phyloP scores from a whole-genome alignment of 2,329 filamentous ascomycete genomes.

The Zymoseptoria passerinii region DNA sequence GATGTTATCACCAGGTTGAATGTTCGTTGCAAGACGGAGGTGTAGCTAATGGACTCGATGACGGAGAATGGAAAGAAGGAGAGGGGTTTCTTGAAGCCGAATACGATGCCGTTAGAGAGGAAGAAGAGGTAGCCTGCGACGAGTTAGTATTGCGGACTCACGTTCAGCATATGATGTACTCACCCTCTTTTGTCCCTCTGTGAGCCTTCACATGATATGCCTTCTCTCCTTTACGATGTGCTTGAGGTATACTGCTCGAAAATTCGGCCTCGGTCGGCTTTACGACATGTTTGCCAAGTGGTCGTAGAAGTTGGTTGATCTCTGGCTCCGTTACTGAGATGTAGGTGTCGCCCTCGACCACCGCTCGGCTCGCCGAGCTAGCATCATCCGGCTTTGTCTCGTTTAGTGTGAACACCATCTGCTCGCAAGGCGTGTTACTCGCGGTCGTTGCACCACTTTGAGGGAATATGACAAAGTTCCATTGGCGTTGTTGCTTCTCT shows the following conservation, averaged over 20 bases:
- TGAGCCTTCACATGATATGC: constrained; percentile 58
- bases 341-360: constrained; percentile 36
- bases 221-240: constrained; percentile 54
- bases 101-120: constrained; percentile 52
- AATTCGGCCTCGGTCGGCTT: constrained; percentile 51
- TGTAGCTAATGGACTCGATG: constrained; percentile 55
- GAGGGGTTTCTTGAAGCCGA: constrained; percentile 58
- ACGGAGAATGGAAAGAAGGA: constrained; percentile 53
- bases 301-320: constrained; percentile 43
- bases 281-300: constrained; percentile 41
- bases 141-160: background rate
- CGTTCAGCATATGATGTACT: constrained; percentile 7
- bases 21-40: constrained; percentile 55
- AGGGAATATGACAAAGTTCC: constrained; percentile 55
- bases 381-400: constrained; percentile 41
- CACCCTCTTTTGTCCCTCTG: constrained; percentile 57
- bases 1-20: constrained; percentile 54
- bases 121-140: constrained; percentile 53
- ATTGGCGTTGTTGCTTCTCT: constrained; percentile 55
- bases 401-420: constrained; percentile 53
- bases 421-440: constrained; percentile 37
- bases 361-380: constrained; percentile 30
- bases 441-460: constrained; percentile 38
- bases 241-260: constrained; percentile 50
- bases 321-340: constrained; percentile 36